Percentiles rank a stretch among this genome's conserved stretches.
Evolutionary conservation across 352 stramenopile genomes (phyloP).

Genomic region (Pythium aristosporum): DNA sequence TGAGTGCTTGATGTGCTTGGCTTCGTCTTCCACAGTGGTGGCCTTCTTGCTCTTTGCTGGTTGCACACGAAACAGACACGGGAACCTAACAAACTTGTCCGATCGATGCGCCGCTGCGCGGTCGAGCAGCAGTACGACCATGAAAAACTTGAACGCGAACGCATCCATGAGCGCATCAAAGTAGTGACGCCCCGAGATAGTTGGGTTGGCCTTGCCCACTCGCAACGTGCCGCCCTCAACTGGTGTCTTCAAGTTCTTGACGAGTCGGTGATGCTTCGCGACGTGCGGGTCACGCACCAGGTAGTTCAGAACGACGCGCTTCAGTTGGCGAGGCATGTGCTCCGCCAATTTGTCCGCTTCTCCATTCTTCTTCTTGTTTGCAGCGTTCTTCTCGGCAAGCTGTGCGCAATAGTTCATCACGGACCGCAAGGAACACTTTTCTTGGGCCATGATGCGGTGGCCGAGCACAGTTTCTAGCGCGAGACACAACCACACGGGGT

Average conservation of each 20-base stretch:
- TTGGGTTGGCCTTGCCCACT: conserved; percentile 62
- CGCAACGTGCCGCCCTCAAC: conserved; percentile 50
- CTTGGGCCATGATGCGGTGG: conserved; percentile 46
- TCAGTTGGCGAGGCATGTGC: conserved; percentile 57
- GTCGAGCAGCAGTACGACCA: conserved; percentile 94
- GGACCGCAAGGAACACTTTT: conserved; percentile 52
- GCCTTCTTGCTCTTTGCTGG: conserved; percentile 12
- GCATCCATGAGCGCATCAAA: conserved; percentile 84
- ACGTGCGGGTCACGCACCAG: conserved; percentile 64
- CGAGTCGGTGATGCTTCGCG: conserved; percentile 56
- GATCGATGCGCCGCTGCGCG: conserved; percentile 66
- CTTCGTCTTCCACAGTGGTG: conserved; percentile 1
- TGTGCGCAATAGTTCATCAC: conserved; percentile 39
- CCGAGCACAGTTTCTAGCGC: conserved; percentile 88
- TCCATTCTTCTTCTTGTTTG: conserved; percentile 26
- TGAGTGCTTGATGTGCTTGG: conserved; percentile 88
- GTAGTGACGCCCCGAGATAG: conserved; percentile 74
- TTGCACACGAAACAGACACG: conserved; percentile 87
- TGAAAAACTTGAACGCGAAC: conserved; percentile 91
- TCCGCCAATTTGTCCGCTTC: neutral
- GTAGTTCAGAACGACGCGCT: conserved; percentile 65
- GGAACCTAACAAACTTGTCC: conserved; percentile 80
- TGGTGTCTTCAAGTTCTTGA: conserved; percentile 70
- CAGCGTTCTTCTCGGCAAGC: conserved; percentile 16
- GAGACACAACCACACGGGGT: conserved; percentile 90